Conservation (phyloP, 164 flowering plant species). For the Berberis thunbergii region DNA sequence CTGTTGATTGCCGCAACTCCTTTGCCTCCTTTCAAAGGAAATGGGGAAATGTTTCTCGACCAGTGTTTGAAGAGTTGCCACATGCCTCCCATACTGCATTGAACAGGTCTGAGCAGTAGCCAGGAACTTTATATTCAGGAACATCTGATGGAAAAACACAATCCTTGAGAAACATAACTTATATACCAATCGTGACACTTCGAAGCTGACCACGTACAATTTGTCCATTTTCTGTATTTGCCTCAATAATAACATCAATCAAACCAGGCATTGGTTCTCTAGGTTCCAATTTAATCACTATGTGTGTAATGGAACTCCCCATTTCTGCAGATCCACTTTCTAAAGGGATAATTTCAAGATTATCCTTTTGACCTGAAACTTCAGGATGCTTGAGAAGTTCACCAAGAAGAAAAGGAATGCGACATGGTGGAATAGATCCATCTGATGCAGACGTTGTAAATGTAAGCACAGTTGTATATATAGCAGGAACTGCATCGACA, state of each 20-base stretch:
- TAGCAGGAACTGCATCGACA: slow-evolving; percentile 55
- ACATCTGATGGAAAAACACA: slow-evolving; percentile 43
- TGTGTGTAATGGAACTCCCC: slow-evolving; percentile 38
- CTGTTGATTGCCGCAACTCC: slow-evolving; percentile 77
- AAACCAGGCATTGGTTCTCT: slow-evolving; percentile 86
- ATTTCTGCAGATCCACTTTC: slow-evolving; percentile 31
- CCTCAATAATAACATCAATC: slow-evolving; percentile 60
- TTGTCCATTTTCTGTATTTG: slow-evolving; percentile 79
- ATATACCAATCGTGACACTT: slow-evolving; percentile 68
- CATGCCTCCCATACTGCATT: slow-evolving; percentile 91
- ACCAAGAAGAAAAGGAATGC: slow-evolving; percentile 79
- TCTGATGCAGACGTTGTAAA: slow-evolving; percentile 82
- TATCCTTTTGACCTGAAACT: slow-evolving; percentile 14
- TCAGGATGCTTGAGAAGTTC: slow-evolving; percentile 26
- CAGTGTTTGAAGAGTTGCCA: slow-evolving; percentile 52
- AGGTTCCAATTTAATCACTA: slow-evolving; percentile 67
- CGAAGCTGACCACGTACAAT: slow-evolving; percentile 60
- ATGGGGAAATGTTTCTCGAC: slow-evolving; percentile 52
- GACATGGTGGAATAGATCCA: slow-evolving; percentile 68
- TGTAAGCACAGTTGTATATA: slow-evolving; percentile 70
- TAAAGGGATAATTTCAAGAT: slow-evolving; percentile 49
- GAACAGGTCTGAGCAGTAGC: slow-evolving; percentile 55
- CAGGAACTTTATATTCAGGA: slow-evolving; percentile 31
- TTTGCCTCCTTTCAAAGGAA: slow-evolving; percentile 64
- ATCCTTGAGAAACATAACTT: slow-evolving; percentile 84